phyloP scores from a whole-genome alignment of 495 filamentous ascomycete species.

The Cladorrhinum samala region DNA sequence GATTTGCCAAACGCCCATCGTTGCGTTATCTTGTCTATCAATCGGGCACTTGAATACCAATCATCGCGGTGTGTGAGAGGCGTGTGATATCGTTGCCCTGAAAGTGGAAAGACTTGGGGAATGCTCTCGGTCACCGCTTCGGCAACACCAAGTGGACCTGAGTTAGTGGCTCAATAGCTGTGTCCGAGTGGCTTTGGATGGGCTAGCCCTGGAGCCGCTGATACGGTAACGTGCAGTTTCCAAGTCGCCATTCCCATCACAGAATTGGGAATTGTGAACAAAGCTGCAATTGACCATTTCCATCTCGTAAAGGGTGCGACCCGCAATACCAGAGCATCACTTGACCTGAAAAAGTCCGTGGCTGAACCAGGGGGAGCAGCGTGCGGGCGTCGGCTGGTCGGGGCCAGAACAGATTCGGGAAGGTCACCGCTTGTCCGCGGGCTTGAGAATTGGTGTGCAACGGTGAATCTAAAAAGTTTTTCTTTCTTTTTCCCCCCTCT shows the following conservation, averaged over 20 bases:
- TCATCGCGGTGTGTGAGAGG: background rate
- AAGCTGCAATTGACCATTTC: constrained; percentile 9
- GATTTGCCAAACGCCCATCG: too few species aligned
- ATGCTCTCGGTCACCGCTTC: background rate
- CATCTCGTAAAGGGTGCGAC: constrained; percentile 9
- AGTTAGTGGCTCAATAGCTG: background rate
- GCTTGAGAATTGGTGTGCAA: background rate
- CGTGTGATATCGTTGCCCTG: too few species aligned
- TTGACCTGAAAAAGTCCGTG: constrained; percentile 10
- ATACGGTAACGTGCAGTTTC: background rate
- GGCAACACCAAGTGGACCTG: background rate
- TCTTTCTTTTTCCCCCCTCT: too few species aligned
- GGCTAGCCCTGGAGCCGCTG: background rate
- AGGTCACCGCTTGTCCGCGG: background rate
- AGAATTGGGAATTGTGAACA: background rate
- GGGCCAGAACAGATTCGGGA: too few species aligned
- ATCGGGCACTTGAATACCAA: background rate
- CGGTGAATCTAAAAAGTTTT: too few species aligned
- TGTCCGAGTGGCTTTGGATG: background rate
- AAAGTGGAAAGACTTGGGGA: background rate
- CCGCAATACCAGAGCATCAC: constrained; percentile 6
- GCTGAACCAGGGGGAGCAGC: background rate
- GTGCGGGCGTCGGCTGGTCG: too few species aligned
- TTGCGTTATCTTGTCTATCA: too few species aligned
- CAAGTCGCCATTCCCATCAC: background rate